Base-by-base conservation (phyloP, 371 early-diverging fungal genomes). In the Actinomortierella ambigua region DNA sequence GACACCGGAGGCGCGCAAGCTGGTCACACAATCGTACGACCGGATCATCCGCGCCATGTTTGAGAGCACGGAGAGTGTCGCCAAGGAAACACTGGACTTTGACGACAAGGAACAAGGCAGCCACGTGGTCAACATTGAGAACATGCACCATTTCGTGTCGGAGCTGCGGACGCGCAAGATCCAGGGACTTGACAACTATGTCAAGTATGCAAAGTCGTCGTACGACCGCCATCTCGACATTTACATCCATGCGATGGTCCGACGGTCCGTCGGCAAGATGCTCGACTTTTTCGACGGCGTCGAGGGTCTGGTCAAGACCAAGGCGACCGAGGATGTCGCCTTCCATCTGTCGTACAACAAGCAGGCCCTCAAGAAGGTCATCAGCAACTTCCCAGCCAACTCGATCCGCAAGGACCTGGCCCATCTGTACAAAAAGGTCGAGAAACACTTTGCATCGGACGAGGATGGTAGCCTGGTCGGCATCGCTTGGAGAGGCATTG, bases 281-380 rank as follows among this genome's bases (percentile, higher is more conserved):
- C 59, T 96, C 65, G 97, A 95, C 77, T 98, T 98, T 76, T 98
- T 97, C 75, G 96, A 96, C 59, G 96, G 95, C 9, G 91, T 98
- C 8, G 94, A 96, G 46, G 84, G 80, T 17, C 68, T 93, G 59
- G 80, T 93, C 50, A 92, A 89, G 65, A 89, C 90, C 15, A 84
- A 83, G 27, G 77, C 82, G 15, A 82, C 88, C 2, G 95, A 97
- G 57, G 96, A 95, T 78, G 90, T 95, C 13, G 84, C 88, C 15
- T 95, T 88, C 76, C 92, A 93, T 59, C 73, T 93, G 71, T 88
- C 90, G 44, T 94, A 91, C 75, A 94, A 89, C 84, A 95, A 95
- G 77, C 77, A 86, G 0, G 89, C 91, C 14, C 80, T 95, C n/a
- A 90, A 90, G 54, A 93, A 95, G 67, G 89, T 96, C 3, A 84